Base-by-base conservation (phyloP, 441 rosid genomes). In the Francoa sonchifolia region DNA sequence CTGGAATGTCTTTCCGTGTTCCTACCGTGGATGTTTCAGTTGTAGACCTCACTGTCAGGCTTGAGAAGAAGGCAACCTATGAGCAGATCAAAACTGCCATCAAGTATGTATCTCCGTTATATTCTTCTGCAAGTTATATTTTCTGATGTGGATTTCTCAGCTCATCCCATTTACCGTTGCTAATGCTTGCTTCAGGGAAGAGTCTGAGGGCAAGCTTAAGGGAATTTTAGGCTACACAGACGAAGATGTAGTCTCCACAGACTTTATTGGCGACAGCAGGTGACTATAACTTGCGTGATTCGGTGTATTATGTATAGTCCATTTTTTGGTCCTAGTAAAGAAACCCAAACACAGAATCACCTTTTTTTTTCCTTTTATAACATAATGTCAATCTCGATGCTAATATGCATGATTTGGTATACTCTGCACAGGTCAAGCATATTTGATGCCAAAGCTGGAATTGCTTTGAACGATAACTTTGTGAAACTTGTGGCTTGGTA, bases 1-100 rank as follows among this genome's bases (percentile, higher is more conserved):
- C 95, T 2, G 95, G 95, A 59, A 83, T 83, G 95, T 8, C 95
- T 20, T 80, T 83, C 87, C 82, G 95, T 13, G 95, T 83, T 13
- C 95, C 92, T 2, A 83, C 85, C 0, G 87, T 73, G 5, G 95
- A 83, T 54, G 92, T 83, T 2, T 80, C 90, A 9, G 95, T 83
- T 44, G 95, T 83, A 36, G 92, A 80, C 41, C 87, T 83, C 33
- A 83, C 87, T 5, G 95, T 77, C 13, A 71, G 77, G 58, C 79
- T 79, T 35, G 71, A 67, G 69, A 79, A 77, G 68, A 19, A 44
- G 36, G 77, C 90, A 18, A 55, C 82, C 33, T 83, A 80, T 34
- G 84, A 64, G 3, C 76, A 73, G 5, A 69, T 79, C 63, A 79
- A 83, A 47, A 55, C 55, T 32, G 84, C 77, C 8, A 63, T 81